Evolutionary conservation across 208 protist species (phyloP), one percentile per base, ranked within the genome.

Genomic region (Leishmania major): DNA sequence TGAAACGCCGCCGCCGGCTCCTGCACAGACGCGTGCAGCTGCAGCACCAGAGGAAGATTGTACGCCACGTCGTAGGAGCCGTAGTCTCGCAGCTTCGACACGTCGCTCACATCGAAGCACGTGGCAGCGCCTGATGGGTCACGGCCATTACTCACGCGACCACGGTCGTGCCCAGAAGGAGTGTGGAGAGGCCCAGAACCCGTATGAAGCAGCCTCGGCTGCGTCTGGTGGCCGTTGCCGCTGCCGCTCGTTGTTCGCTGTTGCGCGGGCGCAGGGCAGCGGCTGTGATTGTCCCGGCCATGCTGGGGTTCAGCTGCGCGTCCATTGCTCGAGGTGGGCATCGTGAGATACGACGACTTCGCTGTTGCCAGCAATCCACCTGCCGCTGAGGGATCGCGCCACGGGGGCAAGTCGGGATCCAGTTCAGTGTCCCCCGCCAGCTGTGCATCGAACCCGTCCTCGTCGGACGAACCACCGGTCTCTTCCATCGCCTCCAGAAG

Each of bases 61-160:
- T 92, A 92, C 4, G 81, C 66, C 0, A 88, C 66, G 57, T 92
- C 89, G 64, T 90, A 92, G 11, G 84, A 83, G 70, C 77, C 87
- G 62, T 90, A 90, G 83, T 92, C 89, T 53, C 89, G 89, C 71
- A 92, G 80, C 87, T 89, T 92, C 31, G 89, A 90, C 70, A 88
- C 77, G 73, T 92, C 89, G 75, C 86, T 92, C 51, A 92, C 59
- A 79, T 92, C 89, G 81, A 89, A 92, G 22, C 60, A 72, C 17
- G 74, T n/a, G 28, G 62, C 13, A n/a, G 71, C 67, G 75, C 37
- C 59, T 5, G 62, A 0, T 1, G 25, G n/a, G 35, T 25, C 43
- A 19, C 15, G 4, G 55, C 25, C 60, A 28, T 70, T 53, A 55
- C 55, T 60, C 47, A 55, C 51, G 67, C 47, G 35, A 3, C 17